These are phyloP conservation scores for Zizania latifolia DNA, from an alignment of 176 grass and related monocot genomes.

Conservation along the genomic window DNA sequence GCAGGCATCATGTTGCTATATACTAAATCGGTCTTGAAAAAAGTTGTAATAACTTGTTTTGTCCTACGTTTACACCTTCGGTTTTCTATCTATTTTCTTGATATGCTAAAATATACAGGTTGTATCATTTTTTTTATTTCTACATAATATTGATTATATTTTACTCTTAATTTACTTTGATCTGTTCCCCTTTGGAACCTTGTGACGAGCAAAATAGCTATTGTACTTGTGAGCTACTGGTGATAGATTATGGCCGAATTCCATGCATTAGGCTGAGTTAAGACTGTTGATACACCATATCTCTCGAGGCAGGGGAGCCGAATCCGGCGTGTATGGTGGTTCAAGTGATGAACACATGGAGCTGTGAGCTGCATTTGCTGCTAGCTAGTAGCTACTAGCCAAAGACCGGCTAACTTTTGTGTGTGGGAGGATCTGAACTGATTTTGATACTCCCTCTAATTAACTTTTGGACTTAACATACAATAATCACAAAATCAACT, in stretches of 20 bases:
- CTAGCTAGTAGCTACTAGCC: not conserved
- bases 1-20: no score
- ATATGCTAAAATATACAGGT: no score
- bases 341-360: constrained; percentile 18
- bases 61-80: no score
- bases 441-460: no score
- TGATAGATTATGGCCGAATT: not conserved
- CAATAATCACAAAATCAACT: no score
- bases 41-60: no score
- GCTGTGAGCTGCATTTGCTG: not conserved
- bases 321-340: not conserved
- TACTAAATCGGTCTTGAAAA: no score
- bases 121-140: not conserved
- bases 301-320: not conserved
- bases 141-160: no score
- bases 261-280: not conserved
- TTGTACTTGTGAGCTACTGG: not conserved
- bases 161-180: no score
- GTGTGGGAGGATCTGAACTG: not conserved
- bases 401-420: not conserved
- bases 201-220: not conserved
- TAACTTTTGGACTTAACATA: no score
- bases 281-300: not conserved
- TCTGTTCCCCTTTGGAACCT: not conserved
- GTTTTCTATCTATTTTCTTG: no score